Conservation (phyloP, 2,329 filamentous ascomycete genomes). For the Epichloe aotearoae region DNA sequence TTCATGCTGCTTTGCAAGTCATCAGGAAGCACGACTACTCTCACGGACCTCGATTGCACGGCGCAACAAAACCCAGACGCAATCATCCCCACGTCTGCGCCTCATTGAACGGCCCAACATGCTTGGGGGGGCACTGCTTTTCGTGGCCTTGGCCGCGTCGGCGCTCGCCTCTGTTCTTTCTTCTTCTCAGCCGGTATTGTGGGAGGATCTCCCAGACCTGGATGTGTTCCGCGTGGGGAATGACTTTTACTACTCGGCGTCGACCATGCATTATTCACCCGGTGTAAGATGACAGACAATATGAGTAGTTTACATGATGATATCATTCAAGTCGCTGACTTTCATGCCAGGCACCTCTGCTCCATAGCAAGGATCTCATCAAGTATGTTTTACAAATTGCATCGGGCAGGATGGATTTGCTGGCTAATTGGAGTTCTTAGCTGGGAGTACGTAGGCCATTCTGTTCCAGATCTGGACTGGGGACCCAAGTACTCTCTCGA, state of each 20-base stretch:
- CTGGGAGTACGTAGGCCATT: background rate
- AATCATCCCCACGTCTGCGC: no score
- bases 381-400: background rate
- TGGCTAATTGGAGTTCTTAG: background rate
- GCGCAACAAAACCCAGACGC: no score
- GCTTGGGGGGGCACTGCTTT: background rate
- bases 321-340: background rate
- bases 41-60: no score
- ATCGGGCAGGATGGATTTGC: background rate
- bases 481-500: background rate
- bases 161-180: background rate
- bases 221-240: background rate
- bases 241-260: background rate
- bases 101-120: no score
- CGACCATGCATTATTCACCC: background rate
- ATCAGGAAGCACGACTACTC: no score
- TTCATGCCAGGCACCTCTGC: background rate
- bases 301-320: no score
- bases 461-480: background rate
- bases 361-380: background rate
- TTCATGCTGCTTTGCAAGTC: no score
- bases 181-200: background rate
- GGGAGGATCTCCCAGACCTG: background rate
- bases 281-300: background rate
- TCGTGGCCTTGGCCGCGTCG: background rate